These are phyloP conservation scores for Euryodendron excelsum DNA, from an alignment of 148 eudicot species.

Conservation along the genomic window DNA sequence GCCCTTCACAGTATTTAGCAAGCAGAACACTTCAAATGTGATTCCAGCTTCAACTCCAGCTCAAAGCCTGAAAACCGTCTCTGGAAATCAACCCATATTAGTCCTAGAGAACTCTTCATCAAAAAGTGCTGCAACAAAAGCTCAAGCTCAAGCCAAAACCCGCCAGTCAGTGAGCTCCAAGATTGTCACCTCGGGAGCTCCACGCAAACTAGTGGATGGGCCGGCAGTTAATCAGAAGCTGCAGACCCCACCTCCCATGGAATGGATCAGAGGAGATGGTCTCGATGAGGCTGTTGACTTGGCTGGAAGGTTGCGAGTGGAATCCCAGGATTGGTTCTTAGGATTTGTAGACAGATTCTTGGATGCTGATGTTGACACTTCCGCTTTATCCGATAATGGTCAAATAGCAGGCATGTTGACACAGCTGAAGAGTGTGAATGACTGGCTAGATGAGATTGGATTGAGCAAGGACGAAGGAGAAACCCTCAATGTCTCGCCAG, in stretches of 20 bases:
- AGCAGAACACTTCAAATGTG: constrained; percentile 35
- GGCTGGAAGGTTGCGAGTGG: constrained; percentile 55
- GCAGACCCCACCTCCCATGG: constrained; percentile 40
- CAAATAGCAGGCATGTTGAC: constrained; percentile 87
- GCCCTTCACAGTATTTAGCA: constrained; percentile 53
- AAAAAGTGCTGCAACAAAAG: constrained; percentile 52
- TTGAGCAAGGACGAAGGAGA: constrained; percentile 45
- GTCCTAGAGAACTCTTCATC: constrained; percentile 56
- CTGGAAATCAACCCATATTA: constrained; percentile 45
- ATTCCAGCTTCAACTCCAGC: constrained; percentile 28
- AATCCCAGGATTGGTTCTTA: constrained; percentile 86
- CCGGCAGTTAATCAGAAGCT: constrained; percentile 37
- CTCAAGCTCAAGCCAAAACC: constrained; percentile 45
- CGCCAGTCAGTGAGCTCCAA: constrained; percentile 47
- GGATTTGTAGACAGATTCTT: constrained; percentile 78
- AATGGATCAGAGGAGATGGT: constrained; percentile 72
- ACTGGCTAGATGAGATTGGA: constrained; percentile 78
- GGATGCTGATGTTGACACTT: constrained; percentile 65
- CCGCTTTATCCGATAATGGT: constrained; percentile 68
- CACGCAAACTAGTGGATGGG: constrained; percentile 47
- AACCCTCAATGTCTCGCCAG: constrained; percentile 33
- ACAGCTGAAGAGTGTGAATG: constrained; percentile 94
- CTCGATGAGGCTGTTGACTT: constrained; percentile 68
- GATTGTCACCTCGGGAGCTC: constrained; percentile 28
- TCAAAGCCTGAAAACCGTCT: constrained; percentile 30